A percentile compares a stretch with the other conserved stretches of the same genome.
Evolutionary conservation across 768 basidiomycete species (phyloP).

Genomic region (Auricularia sp.): DNA sequence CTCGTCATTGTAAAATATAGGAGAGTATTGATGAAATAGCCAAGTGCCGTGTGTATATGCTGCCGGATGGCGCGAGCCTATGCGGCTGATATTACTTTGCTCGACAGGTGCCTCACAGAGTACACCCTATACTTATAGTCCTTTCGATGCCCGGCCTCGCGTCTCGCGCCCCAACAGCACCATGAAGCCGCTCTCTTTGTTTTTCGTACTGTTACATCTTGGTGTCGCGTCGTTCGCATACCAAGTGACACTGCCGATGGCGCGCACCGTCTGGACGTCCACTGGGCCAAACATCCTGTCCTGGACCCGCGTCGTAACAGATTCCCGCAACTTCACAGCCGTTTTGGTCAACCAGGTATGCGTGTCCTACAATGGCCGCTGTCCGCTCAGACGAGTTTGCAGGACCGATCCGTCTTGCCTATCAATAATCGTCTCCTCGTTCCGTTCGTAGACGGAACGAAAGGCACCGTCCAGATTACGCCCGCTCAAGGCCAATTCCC

Average conservation of each 20-base stretch:
- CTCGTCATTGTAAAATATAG: conserved; percentile 24
- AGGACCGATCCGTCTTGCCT: conserved; percentile 28
- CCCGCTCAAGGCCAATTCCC: conserved; percentile 61
- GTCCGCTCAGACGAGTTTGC: conserved; percentile 1
- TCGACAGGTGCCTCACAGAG: neutral
- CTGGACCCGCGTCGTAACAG: conserved; percentile 61
- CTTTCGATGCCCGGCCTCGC: too few relatives aligned
- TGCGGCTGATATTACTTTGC: neutral
- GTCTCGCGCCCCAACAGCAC: too few relatives aligned
- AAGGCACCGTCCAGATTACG: conserved; percentile 29
- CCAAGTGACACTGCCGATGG: conserved; percentile 42
- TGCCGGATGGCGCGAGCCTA: neutral
- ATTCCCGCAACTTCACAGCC: conserved; percentile 56
- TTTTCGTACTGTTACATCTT: conserved; percentile 10
- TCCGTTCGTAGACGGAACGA: conserved; percentile 42
- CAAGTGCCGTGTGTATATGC: neutral
- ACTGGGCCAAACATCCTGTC: conserved; percentile 39
- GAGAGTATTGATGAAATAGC: neutral
- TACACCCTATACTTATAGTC: too few relatives aligned
- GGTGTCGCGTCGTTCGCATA: conserved; percentile 54
- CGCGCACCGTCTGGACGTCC: conserved; percentile 44
- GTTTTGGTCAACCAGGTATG: conserved; percentile 56
- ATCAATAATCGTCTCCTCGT: conserved; percentile 38
- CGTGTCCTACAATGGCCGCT: neutral
- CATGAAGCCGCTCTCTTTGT: too few relatives aligned